Evolutionary conservation across 257 asterid genomes (phyloP), one percentile per base, ranked within the genome.

Genomic region (Schizonepeta tenuifolia): DNA sequence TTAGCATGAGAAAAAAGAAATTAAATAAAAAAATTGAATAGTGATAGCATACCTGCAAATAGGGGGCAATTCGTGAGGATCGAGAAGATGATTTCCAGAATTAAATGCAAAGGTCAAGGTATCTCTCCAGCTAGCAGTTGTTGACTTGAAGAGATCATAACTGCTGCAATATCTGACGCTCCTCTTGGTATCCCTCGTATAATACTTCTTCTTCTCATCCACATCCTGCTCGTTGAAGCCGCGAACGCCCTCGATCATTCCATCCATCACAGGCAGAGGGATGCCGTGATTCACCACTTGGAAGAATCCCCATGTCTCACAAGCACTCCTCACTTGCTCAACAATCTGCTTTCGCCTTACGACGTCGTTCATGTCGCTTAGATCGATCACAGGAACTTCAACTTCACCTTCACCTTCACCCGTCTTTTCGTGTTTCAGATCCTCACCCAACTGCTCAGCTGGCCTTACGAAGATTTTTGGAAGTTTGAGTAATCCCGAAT

Each of bases 91-190:
- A 35, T 13, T 6, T 1, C 70, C 70, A 0, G 54, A 49, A 35
- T 49, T 62, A 4, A 70, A 76, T 5, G 79, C 63, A 21, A 87
- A 15, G 11, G 47, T n/a, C 21, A 84, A 24, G 0, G 89, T 77
- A 69, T 89, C 93, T 71, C 85, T 85, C 96, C 96, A 87, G 46
- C 66, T 85, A 7, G 96, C 89, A 9, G 90, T 74, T 9, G 11
- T 73, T 0, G 88, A 59, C 0, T 44, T 62, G 41, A 75, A 82
- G 65, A 89, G 58, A 69, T 84, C 93, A 56, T 64, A 82, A 36
- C 70, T 89, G 74, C 89, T 83, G 40, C 26, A 53, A 43, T 70
- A 85, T 21, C 46, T 66, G 0, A 87, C 84, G 8, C 40, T 73
- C 21, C 31, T 80, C 6, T 49, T 50, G 0, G 0, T 2, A 61